Conservation (phyloP, 371 early-diverging fungal species). For the Rhizopus microsporus region DNA sequence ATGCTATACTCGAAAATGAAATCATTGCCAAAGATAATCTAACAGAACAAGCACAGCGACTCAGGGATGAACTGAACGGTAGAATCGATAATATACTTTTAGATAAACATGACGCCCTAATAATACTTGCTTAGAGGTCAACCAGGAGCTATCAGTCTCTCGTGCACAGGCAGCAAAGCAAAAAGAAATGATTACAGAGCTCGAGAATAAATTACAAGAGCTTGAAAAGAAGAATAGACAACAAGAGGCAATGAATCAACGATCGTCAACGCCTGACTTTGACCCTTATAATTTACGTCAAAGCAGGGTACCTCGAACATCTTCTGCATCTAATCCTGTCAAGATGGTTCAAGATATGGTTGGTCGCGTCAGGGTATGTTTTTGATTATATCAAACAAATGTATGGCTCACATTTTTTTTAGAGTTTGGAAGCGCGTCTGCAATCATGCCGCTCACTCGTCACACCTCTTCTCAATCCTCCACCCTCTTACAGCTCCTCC, state of each 20-base stretch:
- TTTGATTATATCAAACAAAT: neutral
- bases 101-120: too few relatives aligned
- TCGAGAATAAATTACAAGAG: conserved; percentile 41
- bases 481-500: conserved; percentile 54
- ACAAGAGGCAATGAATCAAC: conserved; percentile 25
- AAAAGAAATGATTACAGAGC: conserved; percentile 32
- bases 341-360: conserved; percentile 75
- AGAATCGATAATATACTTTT: conserved; percentile 2
- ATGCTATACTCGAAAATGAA: conserved; percentile 69
- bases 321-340: conserved; percentile 56
- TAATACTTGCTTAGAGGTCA: conserved; percentile 43
- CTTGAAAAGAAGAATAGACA: conserved; percentile 36
- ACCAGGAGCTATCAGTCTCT: conserved; percentile 58
- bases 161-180: conserved; percentile 49
- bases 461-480: conserved; percentile 65
- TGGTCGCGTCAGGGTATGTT: conserved; percentile 54
- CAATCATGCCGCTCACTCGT: conserved; percentile 69
- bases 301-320: conserved; percentile 41
- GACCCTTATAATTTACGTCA: conserved; percentile 33
- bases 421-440: conserved; percentile 65
- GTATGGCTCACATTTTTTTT: neutral
- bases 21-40: conserved; percentile 67
- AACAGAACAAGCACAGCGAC: conserved; percentile 72
- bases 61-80: conserved; percentile 79
- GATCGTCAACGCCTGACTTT: conserved; percentile 43